Conservation (phyloP, 2,329 filamentous ascomycete species). For the Nannizziopsis barbatae region DNA sequence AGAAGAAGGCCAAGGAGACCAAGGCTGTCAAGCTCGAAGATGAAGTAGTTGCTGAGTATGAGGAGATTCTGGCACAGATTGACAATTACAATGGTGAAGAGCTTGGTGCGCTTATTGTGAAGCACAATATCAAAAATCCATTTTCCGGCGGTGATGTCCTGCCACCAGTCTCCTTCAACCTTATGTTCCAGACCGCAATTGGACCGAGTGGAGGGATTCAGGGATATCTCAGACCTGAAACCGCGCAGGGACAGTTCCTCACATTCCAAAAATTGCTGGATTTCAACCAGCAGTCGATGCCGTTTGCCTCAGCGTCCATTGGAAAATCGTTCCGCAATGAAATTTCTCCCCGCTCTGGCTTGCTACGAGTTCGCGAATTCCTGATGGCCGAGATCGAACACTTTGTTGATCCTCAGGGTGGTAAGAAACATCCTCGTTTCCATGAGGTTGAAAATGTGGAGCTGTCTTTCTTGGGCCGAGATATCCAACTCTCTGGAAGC, state of each 20-base stretch:
- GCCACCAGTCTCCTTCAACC: conserved; percentile 83
- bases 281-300: conserved; percentile 91
- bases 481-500: conserved; percentile 77
- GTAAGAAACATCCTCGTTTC: conserved; percentile 90
- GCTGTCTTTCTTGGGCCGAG: conserved; percentile 70
- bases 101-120: conserved; percentile 77
- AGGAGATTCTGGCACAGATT: conserved; percentile 81
- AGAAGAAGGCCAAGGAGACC: conserved; percentile 67
- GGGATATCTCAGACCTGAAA: conserved; percentile 84
- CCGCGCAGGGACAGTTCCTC: conserved; percentile 93
- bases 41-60: conserved; percentile 74
- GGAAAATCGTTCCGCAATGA: conserved; percentile 98
- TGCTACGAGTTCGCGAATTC: conserved; percentile 91
- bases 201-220: conserved; percentile 79
- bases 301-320: conserved; percentile 92
- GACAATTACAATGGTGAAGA: conserved; percentile 88
- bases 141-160: conserved; percentile 63
- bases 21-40: conserved; percentile 80
- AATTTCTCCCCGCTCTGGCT: conserved; percentile 83
- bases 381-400: conserved; percentile 99
- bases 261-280: conserved; percentile 95
- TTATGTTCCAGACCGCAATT: conserved; percentile 97
- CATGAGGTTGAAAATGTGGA: conserved; percentile 72
- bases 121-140: conserved; percentile 85
- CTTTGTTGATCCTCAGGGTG: conserved; percentile 85